Percentiles rank a stretch among this genome's conserved stretches.
Evolutionary conservation across 1,284 basidiomycete species (phyloP).

Genomic region (Puccinia coronata): DNA sequence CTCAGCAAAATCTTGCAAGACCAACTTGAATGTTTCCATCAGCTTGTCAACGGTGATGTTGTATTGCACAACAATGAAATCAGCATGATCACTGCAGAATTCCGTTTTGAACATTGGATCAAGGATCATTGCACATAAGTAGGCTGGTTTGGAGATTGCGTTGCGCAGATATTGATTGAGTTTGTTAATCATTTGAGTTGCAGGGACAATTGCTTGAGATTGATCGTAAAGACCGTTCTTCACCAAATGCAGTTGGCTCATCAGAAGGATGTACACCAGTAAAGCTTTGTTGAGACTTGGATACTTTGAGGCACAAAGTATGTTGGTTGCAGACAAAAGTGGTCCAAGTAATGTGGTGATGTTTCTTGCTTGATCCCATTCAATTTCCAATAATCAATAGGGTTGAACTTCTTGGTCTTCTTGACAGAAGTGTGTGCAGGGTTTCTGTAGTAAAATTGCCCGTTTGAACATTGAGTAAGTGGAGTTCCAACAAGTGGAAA

Average conservation of each 20-base stretch:
- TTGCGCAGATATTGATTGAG: background rate
- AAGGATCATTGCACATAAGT: background rate
- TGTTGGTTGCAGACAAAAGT: background rate
- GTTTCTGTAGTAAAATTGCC: background rate
- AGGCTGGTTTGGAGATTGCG: background rate
- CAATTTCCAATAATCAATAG: background rate
- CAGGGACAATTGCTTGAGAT: background rate
- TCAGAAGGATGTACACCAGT: background rate
- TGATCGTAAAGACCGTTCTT: background rate
- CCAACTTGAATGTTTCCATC: background rate
- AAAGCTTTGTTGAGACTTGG: background rate
- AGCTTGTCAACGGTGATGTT: too few species aligned
- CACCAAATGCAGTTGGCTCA: background rate
- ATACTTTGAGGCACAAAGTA: constrained; percentile 1
- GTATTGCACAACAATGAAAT: background rate
- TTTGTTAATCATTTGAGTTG: background rate
- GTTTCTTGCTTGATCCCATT: background rate
- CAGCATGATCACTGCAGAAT: background rate
- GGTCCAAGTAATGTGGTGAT: background rate
- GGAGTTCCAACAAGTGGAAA: background rate
- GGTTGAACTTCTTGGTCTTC: background rate
- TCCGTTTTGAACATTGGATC: background rate
- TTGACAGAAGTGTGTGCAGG: background rate
- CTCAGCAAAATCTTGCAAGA: background rate
- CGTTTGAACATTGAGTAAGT: background rate